A percentile compares a stretch with the other conserved stretches of the same genome.
phyloP scores from a whole-genome alignment of 306 rosid genomes.

The Benincasa hispida region DNA sequence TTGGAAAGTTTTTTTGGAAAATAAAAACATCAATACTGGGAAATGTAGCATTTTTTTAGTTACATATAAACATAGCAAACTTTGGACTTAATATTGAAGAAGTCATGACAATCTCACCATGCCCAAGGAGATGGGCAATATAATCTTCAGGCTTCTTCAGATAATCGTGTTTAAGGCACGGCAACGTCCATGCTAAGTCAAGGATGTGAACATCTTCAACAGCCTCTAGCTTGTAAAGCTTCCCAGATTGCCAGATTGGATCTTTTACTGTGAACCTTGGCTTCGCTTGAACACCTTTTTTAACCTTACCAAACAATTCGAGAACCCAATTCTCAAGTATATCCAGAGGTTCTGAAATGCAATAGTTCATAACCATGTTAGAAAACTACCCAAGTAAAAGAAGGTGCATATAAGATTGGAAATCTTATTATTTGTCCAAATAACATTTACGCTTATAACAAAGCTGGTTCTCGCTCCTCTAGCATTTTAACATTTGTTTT shows the following conservation, averaged over 20 bases:
- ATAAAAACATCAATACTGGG: background rate
- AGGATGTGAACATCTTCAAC: slow-evolving; percentile 85
- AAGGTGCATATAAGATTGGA: background rate
- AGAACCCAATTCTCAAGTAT: slow-evolving; percentile 79
- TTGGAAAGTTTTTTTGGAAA: background rate
- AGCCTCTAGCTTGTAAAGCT: slow-evolving; percentile 71
- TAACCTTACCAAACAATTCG: slow-evolving; percentile 59
- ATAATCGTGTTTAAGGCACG: slow-evolving; percentile 61
- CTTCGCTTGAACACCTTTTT: slow-evolving; percentile 45
- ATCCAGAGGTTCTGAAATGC: slow-evolving; percentile 77
- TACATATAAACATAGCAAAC: background rate
- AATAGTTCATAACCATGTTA: slow-evolving; percentile 8
- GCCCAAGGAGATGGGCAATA: slow-evolving; percentile 92
- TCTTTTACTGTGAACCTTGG: slow-evolving; percentile 52
- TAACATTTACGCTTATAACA: background rate
- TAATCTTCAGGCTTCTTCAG: slow-evolving; percentile 87
- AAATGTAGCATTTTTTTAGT: background rate
- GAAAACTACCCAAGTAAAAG: background rate
- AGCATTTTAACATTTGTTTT: background rate
- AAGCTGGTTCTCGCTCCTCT: background rate
- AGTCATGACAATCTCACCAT: slow-evolving; percentile 46
- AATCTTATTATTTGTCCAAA: background rate
- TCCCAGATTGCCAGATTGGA: slow-evolving; percentile 80
- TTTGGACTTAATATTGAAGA: background rate
- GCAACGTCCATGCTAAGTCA: slow-evolving; percentile 73